Conservation (phyloP, 2,329 filamentous ascomycete genomes). For the Alternaria dauci region DNA sequence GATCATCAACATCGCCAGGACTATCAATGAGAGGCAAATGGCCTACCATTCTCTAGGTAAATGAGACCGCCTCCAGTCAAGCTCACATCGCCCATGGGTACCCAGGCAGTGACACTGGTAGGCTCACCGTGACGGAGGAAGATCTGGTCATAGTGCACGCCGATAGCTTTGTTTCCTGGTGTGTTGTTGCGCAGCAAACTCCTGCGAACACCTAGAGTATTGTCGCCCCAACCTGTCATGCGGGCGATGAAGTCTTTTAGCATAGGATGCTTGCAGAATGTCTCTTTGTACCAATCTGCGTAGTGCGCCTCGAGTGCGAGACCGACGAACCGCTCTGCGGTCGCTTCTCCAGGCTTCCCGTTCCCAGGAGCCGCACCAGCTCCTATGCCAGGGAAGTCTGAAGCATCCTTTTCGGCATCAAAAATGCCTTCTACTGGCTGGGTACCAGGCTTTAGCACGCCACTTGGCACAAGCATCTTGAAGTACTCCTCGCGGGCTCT, state of each 20-base stretch:
- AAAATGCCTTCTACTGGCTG: conserved; percentile 64
- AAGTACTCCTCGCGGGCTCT: conserved; percentile 64
- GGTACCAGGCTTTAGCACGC: conserved; percentile 59
- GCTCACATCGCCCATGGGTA: conserved; percentile 64
- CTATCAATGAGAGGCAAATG: neutral
- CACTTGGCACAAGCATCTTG: conserved; percentile 61
- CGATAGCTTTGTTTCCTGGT: conserved; percentile 65
- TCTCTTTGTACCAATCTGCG: conserved; percentile 56
- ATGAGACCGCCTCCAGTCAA: conserved; percentile 66
- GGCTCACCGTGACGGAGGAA: conserved; percentile 63
- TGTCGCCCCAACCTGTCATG: conserved; percentile 62
- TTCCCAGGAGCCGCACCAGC: conserved; percentile 53
- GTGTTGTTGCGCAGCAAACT: conserved; percentile 66
- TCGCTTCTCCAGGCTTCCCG: conserved; percentile 52
- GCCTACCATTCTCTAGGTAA: conserved; percentile 62
- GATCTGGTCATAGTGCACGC: conserved; percentile 69
- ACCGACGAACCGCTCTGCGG: conserved; percentile 58
- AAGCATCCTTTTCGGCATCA: conserved; percentile 53
- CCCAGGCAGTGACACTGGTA: conserved; percentile 65
- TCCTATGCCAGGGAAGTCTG: conserved; percentile 63
- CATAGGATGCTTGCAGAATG: conserved; percentile 63
- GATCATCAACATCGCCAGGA: neutral
- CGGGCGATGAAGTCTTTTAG: conserved; percentile 60
- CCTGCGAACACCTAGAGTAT: conserved; percentile 57
- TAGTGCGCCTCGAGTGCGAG: conserved; percentile 64